Evolutionary conservation across 2,329 filamentous ascomycete species (phyloP).

Genomic region (Colletotrichum sp.): DNA sequence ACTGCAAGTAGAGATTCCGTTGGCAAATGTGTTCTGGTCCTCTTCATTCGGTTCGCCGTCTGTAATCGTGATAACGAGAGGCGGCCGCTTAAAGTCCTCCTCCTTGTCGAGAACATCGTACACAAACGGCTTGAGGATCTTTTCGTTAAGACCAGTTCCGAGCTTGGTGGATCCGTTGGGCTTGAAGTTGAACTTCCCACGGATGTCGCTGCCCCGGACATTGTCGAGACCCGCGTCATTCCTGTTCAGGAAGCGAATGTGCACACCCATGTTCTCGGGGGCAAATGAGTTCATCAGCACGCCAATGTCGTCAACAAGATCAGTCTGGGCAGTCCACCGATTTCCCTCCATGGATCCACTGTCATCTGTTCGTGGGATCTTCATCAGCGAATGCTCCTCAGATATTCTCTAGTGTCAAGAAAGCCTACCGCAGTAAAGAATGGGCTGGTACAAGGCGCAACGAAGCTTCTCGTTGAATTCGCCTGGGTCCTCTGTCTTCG

Average conservation of each 20-base stretch:
- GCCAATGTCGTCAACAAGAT: neutral
- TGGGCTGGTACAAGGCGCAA: neutral
- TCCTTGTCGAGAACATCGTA: neutral
- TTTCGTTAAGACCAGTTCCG: neutral
- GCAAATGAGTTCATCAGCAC: neutral
- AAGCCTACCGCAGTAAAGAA: neutral
- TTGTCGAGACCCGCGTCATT: neutral
- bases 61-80: neutral
- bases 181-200: neutral
- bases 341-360: neutral
- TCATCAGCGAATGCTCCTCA: neutral
- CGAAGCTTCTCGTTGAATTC: neutral
- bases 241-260: neutral
- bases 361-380: neutral
- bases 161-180: neutral
- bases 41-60: neutral
- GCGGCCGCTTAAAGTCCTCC: neutral
- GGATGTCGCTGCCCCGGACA: neutral
- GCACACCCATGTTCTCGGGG: neutral
- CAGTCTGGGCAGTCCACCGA: neutral
- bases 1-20: neutral
- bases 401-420: rapidly evolving
- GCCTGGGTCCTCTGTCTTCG: neutral
- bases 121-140: neutral
- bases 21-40: neutral